phyloP scores from a whole-genome alignment of 768 basidiomycete genomes.

The Pisolithus albus region DNA sequence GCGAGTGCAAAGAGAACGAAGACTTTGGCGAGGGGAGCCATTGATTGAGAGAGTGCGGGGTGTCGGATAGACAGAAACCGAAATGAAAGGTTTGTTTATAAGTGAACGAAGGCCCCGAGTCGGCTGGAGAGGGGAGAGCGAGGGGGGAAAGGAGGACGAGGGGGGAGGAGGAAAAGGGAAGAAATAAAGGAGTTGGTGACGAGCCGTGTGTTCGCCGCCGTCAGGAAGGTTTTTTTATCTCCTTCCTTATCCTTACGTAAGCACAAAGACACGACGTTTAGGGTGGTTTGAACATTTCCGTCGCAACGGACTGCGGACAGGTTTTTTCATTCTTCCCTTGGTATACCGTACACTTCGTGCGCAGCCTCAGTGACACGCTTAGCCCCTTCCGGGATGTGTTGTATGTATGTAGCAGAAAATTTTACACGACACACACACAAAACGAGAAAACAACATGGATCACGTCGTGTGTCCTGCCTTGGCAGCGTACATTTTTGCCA shows the following conservation, averaged over 20 bases:
- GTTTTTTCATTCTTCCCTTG: background rate
- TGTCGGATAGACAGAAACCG: slow-evolving; percentile 10
- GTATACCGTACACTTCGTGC: background rate
- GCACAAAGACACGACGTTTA: background rate
- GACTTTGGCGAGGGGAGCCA: slow-evolving; percentile 35
- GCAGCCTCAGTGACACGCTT: background rate
- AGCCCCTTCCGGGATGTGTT: background rate
- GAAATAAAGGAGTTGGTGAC: background rate
- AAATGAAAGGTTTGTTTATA: background rate
- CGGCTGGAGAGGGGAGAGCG: background rate
- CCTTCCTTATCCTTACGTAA: background rate
- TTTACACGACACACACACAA: too few species aligned
- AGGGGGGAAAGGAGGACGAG: background rate
- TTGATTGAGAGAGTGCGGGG: slow-evolving; percentile 7
- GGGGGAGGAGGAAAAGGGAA: background rate
- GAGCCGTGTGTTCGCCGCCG: background rate
- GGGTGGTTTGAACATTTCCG: background rate
- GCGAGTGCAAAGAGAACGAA: slow-evolving; percentile 39
- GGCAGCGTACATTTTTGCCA: slow-evolving; percentile 85
- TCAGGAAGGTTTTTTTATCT: background rate
- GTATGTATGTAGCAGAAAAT: too few species aligned
- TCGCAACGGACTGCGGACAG: background rate
- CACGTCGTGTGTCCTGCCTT: slow-evolving; percentile 27
- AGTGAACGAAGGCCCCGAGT: background rate
- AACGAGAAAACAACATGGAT: background rate